Evolutionary conservation across 495 filamentous ascomycete species (phyloP).

Genomic region (Chaetomidium leptoderma): DNA sequence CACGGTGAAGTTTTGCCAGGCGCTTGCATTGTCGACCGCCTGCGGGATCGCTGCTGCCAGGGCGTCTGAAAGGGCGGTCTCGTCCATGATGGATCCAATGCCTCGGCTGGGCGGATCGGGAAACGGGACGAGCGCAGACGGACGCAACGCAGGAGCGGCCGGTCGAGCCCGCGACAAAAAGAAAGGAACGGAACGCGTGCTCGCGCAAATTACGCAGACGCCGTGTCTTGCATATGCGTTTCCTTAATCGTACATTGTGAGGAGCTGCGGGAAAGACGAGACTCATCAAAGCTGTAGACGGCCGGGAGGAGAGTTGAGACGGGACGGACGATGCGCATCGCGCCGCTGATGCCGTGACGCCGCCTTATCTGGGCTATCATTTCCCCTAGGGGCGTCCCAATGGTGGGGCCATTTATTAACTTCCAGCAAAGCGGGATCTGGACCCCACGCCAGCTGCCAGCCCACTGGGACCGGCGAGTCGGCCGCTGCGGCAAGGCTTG

Average conservation of each 20-base stretch:
- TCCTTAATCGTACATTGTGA: slow-evolving; percentile 11
- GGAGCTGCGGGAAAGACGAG: not conserved
- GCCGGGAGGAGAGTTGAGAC: no score
- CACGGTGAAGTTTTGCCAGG: slow-evolving; percentile 46
- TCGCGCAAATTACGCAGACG: not conserved
- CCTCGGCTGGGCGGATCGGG: no score
- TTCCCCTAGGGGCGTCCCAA: not conserved
- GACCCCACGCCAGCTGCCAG: not conserved
- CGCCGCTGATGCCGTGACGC: slow-evolving; percentile 5
- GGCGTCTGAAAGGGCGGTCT: slow-evolving; percentile 16
- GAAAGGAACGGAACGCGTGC: not conserved
- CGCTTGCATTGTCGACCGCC: slow-evolving; percentile 37
- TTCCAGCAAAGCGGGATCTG: not conserved
- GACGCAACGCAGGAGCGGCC: not conserved
- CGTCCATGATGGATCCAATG: slow-evolving; percentile 11
- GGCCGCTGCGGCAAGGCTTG: not conserved
- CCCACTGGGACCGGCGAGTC: not conserved
- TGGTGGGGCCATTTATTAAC: slow-evolving; percentile 15
- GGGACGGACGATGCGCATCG: not conserved
- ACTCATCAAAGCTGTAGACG: no score
- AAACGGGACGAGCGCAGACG: not conserved
- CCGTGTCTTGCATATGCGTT: slow-evolving; percentile 2
- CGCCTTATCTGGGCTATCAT: slow-evolving; percentile 15
- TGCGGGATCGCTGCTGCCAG: slow-evolving; percentile 17
- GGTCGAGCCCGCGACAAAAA: not conserved